Evolutionary conservation across 192 early-diverging fungal genomes (phyloP).

Genomic region (Gonapodya sp.): DNA sequence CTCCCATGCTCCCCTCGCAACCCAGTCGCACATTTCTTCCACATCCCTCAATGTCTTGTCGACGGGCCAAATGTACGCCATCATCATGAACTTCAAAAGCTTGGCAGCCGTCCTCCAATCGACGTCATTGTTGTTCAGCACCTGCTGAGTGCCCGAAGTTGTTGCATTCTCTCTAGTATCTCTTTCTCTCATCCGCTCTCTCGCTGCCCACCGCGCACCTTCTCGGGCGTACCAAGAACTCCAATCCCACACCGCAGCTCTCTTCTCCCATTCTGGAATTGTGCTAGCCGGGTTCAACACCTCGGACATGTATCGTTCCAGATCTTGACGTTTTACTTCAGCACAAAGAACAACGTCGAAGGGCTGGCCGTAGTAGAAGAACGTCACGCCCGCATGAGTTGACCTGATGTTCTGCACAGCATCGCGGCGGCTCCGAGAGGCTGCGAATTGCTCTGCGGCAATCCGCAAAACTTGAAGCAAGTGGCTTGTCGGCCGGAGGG

Average conservation of each 20-base stretch:
- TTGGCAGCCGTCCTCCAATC: background rate
- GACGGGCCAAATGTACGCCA: background rate
- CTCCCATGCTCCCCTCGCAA: background rate
- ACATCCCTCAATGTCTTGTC: background rate
- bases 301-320: background rate
- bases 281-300: background rate
- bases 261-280: background rate
- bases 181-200: background rate
- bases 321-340: background rate
- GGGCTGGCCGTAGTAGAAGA: background rate
- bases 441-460: background rate
- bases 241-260: background rate
- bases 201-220: background rate
- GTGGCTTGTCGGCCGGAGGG: background rate
- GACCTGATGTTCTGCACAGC: background rate
- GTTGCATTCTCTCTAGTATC: background rate
- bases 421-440: background rate
- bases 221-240: background rate
- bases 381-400: background rate
- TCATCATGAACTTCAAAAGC: background rate
- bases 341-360: background rate
- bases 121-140: background rate
- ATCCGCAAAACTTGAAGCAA: background rate
- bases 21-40: background rate
- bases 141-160: background rate